Evolutionary conservation across 2,329 filamentous ascomycete species (phyloP), one percentile per base, ranked within the genome.

Genomic region (Colletotrichum musicola): DNA sequence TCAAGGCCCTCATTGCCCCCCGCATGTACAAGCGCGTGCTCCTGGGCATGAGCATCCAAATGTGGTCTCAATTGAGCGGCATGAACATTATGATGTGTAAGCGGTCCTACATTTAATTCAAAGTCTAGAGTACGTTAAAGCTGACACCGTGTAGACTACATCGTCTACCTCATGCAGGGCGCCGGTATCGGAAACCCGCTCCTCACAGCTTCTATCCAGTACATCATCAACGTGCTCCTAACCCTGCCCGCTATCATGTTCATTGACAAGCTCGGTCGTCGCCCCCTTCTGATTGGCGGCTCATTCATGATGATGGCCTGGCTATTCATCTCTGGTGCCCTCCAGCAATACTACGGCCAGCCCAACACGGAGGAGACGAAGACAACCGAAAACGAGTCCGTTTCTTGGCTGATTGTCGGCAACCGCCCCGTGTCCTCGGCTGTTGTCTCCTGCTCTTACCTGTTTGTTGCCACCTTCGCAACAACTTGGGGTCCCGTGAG

Each of bases 361-460:
- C 78, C 83, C 2, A 86, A 85, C 71, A 79, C 77, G 1, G 78
- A 76, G 1, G 73, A 77, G 6, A 80, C 79, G 10, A 71, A 74
- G 27, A 83, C 78, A 38, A 75, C 80, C 1, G 69, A 74, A 18
- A 84, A 85, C 71, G 76, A 77, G 18, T 81, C 85, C 56, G 85
- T 89, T 40, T 86, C 85, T n/a, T 90, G 88, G 88, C 80, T 88
- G 20, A 81, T 90, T 40, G 75, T 81, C 47, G 77, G 83, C 64
- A 85, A 87, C 71, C 79, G 82, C 3, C 75, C 84, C 0, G 84
- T 86, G 1, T 89, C 89, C 2, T 87, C 87, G 66, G 91, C 84
- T 16, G 86, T 94, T 54, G 90, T 92, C 63, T 89, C 89, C 1
- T 89, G 85, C 72, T 91, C 89, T 0, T 93, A 92, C 70, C 86